These are phyloP conservation scores for Trifolium dubium DNA, from an alignment of 306 rosid genomes.

Conservation along the genomic window DNA sequence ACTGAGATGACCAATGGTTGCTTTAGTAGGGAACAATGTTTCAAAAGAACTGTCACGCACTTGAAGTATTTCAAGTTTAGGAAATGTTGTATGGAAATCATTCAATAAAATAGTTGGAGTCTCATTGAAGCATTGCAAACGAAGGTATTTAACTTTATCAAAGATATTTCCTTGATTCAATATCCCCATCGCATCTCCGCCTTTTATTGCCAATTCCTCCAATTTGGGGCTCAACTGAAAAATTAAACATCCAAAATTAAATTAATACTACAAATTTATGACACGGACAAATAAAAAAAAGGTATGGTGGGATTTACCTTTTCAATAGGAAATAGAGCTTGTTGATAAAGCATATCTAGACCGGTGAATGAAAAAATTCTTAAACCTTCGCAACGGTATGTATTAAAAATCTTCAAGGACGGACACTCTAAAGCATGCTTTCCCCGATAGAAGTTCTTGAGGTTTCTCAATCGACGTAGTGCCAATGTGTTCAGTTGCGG, in stretches of 20 bases:
- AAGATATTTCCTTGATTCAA: not conserved
- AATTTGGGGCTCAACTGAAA: conserved; percentile 10
- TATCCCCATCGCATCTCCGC: not conserved
- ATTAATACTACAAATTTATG: not conserved
- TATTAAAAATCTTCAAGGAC: conserved; percentile 14
- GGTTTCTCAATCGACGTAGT: not conserved
- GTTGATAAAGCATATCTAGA: not conserved
- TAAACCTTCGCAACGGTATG: not conserved
- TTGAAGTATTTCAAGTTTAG: not conserved
- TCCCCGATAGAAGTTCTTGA: not conserved
- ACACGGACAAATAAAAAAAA: not conserved
- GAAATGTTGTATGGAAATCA: not conserved
- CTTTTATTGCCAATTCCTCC: conserved; percentile 8
- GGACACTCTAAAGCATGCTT: conserved; percentile 18
- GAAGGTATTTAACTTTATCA: not conserved
- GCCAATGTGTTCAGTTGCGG: not conserved
- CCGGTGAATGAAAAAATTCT: not conserved
- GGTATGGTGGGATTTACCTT: not conserved
- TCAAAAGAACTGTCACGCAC: not conserved
- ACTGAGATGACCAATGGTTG: not conserved
- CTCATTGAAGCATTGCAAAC: not conserved
- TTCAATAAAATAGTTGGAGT: not conserved
- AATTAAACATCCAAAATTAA: not conserved
- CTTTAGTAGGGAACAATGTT: not conserved
- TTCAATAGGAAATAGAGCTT: conserved; percentile 20